Conservation (phyloP, 2,329 filamentous ascomycete genomes). For the Colletotrichum orbiculare region DNA sequence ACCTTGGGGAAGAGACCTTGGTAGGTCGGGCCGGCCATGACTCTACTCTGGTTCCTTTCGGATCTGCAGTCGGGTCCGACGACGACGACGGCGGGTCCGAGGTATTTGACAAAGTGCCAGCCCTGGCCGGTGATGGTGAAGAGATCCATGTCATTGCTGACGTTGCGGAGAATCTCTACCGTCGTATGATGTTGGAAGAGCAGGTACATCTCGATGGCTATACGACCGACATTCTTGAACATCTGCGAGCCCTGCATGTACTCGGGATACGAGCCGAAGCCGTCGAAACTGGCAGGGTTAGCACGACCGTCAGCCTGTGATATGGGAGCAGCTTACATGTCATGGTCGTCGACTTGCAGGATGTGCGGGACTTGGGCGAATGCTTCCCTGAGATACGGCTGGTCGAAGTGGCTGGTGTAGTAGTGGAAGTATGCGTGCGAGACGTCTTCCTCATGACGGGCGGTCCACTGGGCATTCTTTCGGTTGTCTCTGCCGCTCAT, state of each 20-base stretch:
- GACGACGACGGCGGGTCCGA: slow-evolving; percentile 90
- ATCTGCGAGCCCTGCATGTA: slow-evolving; percentile 98
- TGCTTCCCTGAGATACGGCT: slow-evolving; percentile 91
- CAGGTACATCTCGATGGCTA: slow-evolving; percentile 97
- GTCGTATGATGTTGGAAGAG: slow-evolving; percentile 99
- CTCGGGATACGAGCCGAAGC: slow-evolving; percentile 95
- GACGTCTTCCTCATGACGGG: slow-evolving; percentile 94
- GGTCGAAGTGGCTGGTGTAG: slow-evolving; percentile 98
- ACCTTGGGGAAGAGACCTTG: slow-evolving; percentile 98
- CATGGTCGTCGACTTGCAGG: slow-evolving; percentile 93
- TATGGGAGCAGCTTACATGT: slow-evolving; percentile 78
- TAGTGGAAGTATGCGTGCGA: slow-evolving; percentile 98
- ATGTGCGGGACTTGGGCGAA: slow-evolving; percentile 98
- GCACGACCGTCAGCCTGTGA: slow-evolving; percentile 13
- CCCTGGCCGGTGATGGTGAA: slow-evolving; percentile 98
- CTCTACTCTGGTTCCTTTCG: slow-evolving; percentile 88
- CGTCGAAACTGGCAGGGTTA: slow-evolving; percentile 78
- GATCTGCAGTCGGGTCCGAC: slow-evolving; percentile 93
- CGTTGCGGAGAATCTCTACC: slow-evolving; percentile 89
- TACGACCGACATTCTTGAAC: slow-evolving; percentile 97
- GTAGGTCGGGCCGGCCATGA: slow-evolving; percentile 96
- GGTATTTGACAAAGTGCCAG: slow-evolving; percentile 98
- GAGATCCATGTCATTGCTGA: slow-evolving; percentile 87
- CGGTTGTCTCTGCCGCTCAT: slow-evolving; percentile 94
- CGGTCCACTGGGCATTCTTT: slow-evolving; percentile 91